phyloP scores from a whole-genome alignment of 2,329 filamentous ascomycete species.

The Talaromyces verruculosus region DNA sequence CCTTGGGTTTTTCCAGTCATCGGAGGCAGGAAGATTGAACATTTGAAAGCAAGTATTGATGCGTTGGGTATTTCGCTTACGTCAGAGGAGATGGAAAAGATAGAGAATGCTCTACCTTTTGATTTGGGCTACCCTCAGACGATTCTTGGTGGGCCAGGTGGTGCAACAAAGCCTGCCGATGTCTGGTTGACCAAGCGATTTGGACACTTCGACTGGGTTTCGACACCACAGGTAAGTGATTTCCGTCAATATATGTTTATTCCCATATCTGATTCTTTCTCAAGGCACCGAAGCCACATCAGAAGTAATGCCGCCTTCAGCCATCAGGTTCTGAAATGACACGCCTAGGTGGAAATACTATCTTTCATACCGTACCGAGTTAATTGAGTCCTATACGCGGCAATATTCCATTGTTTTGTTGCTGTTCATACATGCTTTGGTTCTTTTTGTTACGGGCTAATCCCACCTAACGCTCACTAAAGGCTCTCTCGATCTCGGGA shows the following conservation, averaged over 20 bases:
- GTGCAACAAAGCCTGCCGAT: conserved; percentile 6
- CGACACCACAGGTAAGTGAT: conserved; percentile 7
- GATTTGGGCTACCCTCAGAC: conserved; percentile 55
- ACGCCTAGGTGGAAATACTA: too few relatives aligned
- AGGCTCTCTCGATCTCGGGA: too few relatives aligned
- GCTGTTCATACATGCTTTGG: too few relatives aligned
- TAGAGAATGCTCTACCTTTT: conserved; percentile 54
- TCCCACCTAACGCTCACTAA: too few relatives aligned
- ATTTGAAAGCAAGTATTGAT: conserved; percentile 54
- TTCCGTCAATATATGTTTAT: not conserved
- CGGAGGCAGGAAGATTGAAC: conserved; percentile 51
- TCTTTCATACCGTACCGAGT: too few relatives aligned
- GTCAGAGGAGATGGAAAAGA: conserved; percentile 54
- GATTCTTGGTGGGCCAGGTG: not conserved
- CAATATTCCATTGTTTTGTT: too few relatives aligned
- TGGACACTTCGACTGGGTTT: conserved; percentile 9
- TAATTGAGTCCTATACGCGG: too few relatives aligned
- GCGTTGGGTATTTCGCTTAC: conserved; percentile 52
- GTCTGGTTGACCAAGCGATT: conserved; percentile 6
- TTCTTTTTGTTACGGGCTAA: too few relatives aligned
- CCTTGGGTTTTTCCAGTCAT: conserved; percentile 44
- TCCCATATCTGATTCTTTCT: not conserved
- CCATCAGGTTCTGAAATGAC: too few relatives aligned
- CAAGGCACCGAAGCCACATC: conserved; percentile 2
- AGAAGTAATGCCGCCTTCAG: not conserved